Evolutionary conservation across 495 filamentous ascomycete genomes (phyloP).

Genomic region (Penicillium pulvis): DNA sequence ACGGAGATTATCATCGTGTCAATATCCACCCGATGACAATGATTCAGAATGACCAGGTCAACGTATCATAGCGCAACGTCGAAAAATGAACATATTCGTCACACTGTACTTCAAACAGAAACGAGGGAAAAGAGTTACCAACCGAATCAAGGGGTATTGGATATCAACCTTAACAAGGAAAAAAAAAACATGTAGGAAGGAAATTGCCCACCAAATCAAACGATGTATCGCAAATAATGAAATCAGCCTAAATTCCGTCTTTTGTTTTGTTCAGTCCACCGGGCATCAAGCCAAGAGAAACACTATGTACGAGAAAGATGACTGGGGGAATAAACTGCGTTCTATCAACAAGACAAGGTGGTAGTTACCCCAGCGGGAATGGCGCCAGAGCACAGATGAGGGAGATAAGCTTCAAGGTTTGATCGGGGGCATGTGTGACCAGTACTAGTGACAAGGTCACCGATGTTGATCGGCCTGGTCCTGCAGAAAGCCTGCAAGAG

Average conservation of each 20-base stretch:
- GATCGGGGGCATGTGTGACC: neutral
- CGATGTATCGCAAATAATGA: constrained; percentile 17
- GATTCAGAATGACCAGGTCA: constrained; percentile 6
- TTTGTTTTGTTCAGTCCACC: constrained; percentile 25
- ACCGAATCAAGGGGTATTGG: constrained; percentile 41
- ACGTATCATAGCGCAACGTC: constrained; percentile 10
- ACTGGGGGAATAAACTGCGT: neutral
- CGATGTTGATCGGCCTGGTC: neutral
- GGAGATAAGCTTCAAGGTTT: neutral
- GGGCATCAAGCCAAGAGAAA: constrained; percentile 21
- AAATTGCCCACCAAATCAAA: constrained; percentile 10
- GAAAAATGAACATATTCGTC: constrained; percentile 7
- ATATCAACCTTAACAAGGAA: constrained; percentile 12
- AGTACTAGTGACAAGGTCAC: neutral
- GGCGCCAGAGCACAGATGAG: neutral
- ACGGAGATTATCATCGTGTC: constrained; percentile 1
- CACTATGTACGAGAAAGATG: constrained; percentile 29
- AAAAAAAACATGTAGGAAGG: constrained; percentile 8
- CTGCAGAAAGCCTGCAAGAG: neutral
- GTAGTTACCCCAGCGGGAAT: neutral
- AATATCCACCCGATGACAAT: constrained; percentile 1
- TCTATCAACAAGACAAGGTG: neutral
- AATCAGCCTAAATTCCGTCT: constrained; percentile 2
- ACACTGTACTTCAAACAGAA: constrained; percentile 14
- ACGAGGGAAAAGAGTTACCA: constrained; percentile 32